phyloP scores from a whole-genome alignment of 495 filamentous ascomycete genomes.

The Penicillium herquei region DNA sequence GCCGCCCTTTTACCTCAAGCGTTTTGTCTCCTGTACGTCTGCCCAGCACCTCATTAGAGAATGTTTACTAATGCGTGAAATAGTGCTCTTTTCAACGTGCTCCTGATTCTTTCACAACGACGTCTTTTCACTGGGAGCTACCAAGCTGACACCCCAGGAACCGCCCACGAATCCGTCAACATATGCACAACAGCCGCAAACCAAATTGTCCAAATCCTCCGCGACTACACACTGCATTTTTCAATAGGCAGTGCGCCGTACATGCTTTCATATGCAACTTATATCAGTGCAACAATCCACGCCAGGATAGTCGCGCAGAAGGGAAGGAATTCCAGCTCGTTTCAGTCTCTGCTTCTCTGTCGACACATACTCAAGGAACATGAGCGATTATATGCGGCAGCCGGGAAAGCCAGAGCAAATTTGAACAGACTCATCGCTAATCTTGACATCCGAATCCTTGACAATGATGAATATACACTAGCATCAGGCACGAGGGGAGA shows the following conservation, averaged over 20 bases:
- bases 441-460: constrained; percentile 12
- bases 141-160: constrained; percentile 8
- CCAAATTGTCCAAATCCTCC: constrained; percentile 29
- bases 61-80: not conserved
- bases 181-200: constrained; percentile 30
- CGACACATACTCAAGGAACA: constrained; percentile 19
- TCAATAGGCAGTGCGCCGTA: constrained; percentile 29
- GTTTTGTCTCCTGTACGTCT: constrained; percentile 24
- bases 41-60: not conserved
- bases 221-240: constrained; percentile 27
- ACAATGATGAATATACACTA: not conserved
- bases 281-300: constrained; percentile 35
- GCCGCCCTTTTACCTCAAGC: constrained; percentile 20
- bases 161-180: constrained; percentile 28
- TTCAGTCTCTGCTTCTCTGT: constrained; percentile 23
- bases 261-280: constrained; percentile 34
- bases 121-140: constrained; percentile 23
- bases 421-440: constrained; percentile 20
- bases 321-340: constrained; percentile 18
- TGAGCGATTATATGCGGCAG: constrained; percentile 20
- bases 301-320: constrained; percentile 29
- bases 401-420: constrained; percentile 23
- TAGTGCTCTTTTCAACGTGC: constrained; percentile 31
- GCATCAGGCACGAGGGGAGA: not conserved
- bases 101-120: constrained; percentile 30